Base-by-base conservation (phyloP, 371 early-diverging fungal species). In the Phascolomyces articulosus region DNA sequence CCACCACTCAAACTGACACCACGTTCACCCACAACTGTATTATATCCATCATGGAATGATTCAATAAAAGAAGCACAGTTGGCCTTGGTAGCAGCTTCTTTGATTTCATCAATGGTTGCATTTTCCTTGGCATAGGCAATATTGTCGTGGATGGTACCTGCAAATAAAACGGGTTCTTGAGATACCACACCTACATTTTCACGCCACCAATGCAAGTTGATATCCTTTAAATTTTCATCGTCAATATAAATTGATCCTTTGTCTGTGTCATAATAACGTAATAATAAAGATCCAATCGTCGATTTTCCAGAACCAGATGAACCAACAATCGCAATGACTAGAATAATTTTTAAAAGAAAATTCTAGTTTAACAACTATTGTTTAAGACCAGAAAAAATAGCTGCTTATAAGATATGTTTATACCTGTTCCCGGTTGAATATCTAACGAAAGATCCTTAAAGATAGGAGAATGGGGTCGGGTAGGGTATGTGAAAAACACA, bases 101-200 rank as follows among this genome's bases (percentile, higher is more conserved):
- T 61, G 31, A 90, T 84, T 24, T 90, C 78, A 27, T 83, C 87
- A 40, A 73, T 48, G 0, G 88, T 85, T 2, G 88, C 89, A 48
- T 78, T 63, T 29, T 83, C 84, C 40, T 77, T 57, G 9, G 88
- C 91, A 67, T 90, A 90, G 6, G 84, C 72, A 48, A 96, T 90
- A 72, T 95, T 95, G 23, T 95, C 93, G 23, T 72, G 77, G 64
- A 95, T 92, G 9, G 91, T 88, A 10, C 88, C 88, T 28, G 90
- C 92, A 77, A 95, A 95, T 27, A 96, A 79, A 0, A 85, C 80
- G 3, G 96, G 95, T 68, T 95, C 93, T 77, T 96, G 96, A 31
- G 85, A 85, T 4, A 93, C 93, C 54, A 86, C 80, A 29, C 90
- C 91, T 1, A 93, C 73, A 28, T 87, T 77, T 29, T 80, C 79